Percentiles rank a stretch among this genome's conserved stretches.
These are phyloP conservation scores for Sparassis latifolia DNA, from an alignment of 1,284 basidiomycete species.

Conservation along the genomic window DNA sequence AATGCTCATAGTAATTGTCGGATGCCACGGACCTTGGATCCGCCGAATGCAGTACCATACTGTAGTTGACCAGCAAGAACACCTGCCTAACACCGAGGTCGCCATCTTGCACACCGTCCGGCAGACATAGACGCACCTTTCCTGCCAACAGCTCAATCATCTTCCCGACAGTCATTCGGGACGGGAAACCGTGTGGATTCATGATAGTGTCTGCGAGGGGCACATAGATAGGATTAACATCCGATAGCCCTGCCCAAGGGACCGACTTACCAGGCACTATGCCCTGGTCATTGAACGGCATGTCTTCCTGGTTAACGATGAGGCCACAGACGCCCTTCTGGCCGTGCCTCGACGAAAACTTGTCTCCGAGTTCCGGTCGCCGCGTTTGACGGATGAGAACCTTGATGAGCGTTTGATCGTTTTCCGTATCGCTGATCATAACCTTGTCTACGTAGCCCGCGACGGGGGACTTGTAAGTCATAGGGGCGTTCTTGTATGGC, in stretches of 20 bases:
- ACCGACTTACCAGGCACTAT: conserved; percentile 73
- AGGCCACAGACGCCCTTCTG: conserved; percentile 99
- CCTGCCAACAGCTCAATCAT: conserved; percentile 99
- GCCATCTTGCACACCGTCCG: background rate
- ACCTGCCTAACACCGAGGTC: conserved; percentile 54
- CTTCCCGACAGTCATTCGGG: conserved; percentile 99
- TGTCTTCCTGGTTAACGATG: conserved; percentile 97
- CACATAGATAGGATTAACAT: conserved; percentile 10
- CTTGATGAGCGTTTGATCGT: conserved; percentile 97
- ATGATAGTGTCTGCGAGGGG: conserved; percentile 84
- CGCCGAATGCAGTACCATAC: conserved; percentile 96
- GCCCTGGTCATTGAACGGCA: conserved; percentile 99
- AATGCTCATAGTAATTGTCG: background rate
- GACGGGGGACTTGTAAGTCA: conserved; percentile 90
- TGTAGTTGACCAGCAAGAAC: conserved; percentile 83
- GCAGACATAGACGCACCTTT: conserved; percentile 48
- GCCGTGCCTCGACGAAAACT: conserved; percentile 97
- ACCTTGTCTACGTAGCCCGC: conserved; percentile 97
- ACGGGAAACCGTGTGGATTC: conserved; percentile 99
- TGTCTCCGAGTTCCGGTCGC: conserved; percentile 95
- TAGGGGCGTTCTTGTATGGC: conserved; percentile 84
- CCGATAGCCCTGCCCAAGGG: conserved; percentile 2
- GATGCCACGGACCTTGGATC: conserved; percentile 67
- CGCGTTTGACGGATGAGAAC: conserved; percentile 97
- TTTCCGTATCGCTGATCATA: conserved; percentile 92